These are phyloP conservation scores for Pleoardoris graminearum DNA, from an alignment of 2,329 filamentous ascomycete species.

Conservation along the genomic window DNA sequence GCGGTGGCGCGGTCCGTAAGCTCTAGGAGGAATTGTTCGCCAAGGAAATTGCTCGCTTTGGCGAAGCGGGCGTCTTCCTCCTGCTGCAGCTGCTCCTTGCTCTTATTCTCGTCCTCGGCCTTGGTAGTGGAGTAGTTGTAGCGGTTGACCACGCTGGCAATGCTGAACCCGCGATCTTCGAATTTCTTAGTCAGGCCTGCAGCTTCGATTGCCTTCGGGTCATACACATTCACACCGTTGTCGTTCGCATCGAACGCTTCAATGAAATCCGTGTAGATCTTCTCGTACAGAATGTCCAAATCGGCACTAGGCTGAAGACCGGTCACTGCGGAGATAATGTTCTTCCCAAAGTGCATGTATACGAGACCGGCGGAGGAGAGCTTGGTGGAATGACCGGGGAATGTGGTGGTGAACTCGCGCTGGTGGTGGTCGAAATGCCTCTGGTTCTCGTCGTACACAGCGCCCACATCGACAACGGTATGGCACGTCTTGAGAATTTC, in stretches of 20 bases:
- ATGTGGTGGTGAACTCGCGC: slow-evolving; percentile 82
- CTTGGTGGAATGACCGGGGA: slow-evolving; percentile 82
- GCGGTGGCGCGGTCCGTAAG: slow-evolving; percentile 73
- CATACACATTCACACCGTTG: slow-evolving; percentile 87
- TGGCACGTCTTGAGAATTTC: slow-evolving; percentile 78
- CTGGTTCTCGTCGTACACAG: slow-evolving; percentile 76
- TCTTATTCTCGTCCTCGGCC: slow-evolving; percentile 37
- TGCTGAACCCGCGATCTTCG: slow-evolving; percentile 77
- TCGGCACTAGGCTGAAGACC: slow-evolving; percentile 64
- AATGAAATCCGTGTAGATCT: slow-evolving; percentile 90
- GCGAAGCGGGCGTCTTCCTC: slow-evolving; percentile 82
- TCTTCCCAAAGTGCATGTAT: slow-evolving; percentile 90
- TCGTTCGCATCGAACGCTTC: slow-evolving; percentile 97
- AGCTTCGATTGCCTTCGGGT: slow-evolving; percentile 67
- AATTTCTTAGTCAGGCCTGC: slow-evolving; percentile 82
- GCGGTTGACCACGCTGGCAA: slow-evolving; percentile 85
- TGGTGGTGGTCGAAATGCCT: slow-evolving; percentile 98
- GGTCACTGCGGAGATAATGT: slow-evolving; percentile 73
- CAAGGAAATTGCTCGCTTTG: slow-evolving; percentile 78
- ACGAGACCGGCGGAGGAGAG: slow-evolving; percentile 92
- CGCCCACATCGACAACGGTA: slow-evolving; percentile 97
- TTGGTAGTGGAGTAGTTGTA: slow-evolving; percentile 70
- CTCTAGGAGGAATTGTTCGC: slow-evolving; percentile 82
- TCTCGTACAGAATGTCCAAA: slow-evolving; percentile 76
- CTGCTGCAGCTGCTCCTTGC: slow-evolving; percentile 57